phyloP scores from a whole-genome alignment of 2,329 filamentous ascomycete genomes.

The Claviceps africana region DNA sequence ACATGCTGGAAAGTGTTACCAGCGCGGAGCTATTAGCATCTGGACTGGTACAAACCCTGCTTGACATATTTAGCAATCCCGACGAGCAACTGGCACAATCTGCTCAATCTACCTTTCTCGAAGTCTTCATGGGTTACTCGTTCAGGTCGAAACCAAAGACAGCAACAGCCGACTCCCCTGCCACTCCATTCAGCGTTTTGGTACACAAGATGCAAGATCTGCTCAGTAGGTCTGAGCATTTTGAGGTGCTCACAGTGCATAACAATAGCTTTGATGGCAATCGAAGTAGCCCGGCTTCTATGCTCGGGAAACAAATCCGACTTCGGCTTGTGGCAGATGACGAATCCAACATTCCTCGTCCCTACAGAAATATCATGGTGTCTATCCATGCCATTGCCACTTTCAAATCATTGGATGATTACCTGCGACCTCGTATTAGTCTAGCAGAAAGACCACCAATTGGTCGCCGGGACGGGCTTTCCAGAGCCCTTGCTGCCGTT shows the following conservation, averaged over 20 bases:
- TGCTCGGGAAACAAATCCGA: conserved; percentile 91
- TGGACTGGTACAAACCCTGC: conserved; percentile 69
- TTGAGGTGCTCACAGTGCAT: conserved; percentile 91
- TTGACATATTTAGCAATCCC: conserved; percentile 66
- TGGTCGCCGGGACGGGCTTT: conserved; percentile 49
- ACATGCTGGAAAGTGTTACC: conserved; percentile 83
- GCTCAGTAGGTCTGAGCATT: conserved; percentile 91
- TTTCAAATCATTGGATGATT: conserved; percentile 93
- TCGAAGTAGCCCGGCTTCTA: conserved; percentile 79
- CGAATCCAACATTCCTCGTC: conserved; percentile 73
- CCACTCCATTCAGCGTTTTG: conserved; percentile 78
- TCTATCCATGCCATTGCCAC: conserved; percentile 97
- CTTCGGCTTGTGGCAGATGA: conserved; percentile 82
- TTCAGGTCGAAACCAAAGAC: conserved; percentile 53
- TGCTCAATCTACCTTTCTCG: conserved; percentile 71
- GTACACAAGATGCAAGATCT: conserved; percentile 92
- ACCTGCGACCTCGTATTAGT: conserved; percentile 78
- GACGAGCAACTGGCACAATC: conserved; percentile 46
- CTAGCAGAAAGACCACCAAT: conserved; percentile 55
- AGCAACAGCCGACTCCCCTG: conserved; percentile 51
- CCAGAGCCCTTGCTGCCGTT: conserved; percentile 60
- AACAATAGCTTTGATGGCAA: conserved; percentile 84
- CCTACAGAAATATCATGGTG: conserved; percentile 91
- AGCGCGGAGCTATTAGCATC: conserved; percentile 90
- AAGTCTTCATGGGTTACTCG: conserved; percentile 76